Evolutionary conservation across 306 rosid genomes (phyloP).

Genomic region (Rosa rugosa): DNA sequence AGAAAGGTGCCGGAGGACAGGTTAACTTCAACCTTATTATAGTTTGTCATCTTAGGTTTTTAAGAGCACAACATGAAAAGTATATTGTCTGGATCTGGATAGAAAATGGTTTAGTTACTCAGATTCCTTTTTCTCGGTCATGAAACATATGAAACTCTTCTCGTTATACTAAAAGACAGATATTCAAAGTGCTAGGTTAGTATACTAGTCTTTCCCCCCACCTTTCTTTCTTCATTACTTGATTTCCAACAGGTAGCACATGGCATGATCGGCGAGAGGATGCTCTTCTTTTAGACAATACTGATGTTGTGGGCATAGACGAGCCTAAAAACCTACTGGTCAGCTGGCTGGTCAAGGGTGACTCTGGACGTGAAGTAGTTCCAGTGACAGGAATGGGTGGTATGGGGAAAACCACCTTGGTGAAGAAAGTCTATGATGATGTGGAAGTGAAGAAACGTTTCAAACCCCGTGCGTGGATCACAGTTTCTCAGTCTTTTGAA

Average conservation of each 20-base stretch:
- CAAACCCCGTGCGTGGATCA: conserved; percentile 56
- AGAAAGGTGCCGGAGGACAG: background rate
- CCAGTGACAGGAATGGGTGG: conserved; percentile 72
- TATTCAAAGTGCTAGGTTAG: background rate
- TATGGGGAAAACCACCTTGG: conserved; percentile 62
- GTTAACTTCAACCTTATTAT: background rate
- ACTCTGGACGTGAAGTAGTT: conserved; percentile 37
- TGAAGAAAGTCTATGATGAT: conserved; percentile 60
- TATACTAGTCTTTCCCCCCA: background rate
- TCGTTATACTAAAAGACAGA: background rate
- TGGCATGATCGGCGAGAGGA: conserved; percentile 46
- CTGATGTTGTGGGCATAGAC: conserved; percentile 66
- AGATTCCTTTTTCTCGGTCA: background rate
- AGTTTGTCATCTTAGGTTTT: background rate
- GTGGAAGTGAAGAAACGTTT: conserved; percentile 49
- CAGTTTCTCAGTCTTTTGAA: conserved; percentile 51
- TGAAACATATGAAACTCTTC: background rate
- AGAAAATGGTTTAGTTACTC: background rate
- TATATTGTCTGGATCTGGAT: background rate
- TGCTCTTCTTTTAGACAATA: conserved; percentile 62
- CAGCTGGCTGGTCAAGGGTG: conserved; percentile 40
- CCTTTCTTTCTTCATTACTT: background rate
- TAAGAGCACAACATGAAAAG: background rate
- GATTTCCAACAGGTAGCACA: conserved; percentile 11
- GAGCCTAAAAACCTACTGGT: conserved; percentile 41